Conservation (phyloP, 1,284 basidiomycete species). For the Ustilago bromivora region DNA sequence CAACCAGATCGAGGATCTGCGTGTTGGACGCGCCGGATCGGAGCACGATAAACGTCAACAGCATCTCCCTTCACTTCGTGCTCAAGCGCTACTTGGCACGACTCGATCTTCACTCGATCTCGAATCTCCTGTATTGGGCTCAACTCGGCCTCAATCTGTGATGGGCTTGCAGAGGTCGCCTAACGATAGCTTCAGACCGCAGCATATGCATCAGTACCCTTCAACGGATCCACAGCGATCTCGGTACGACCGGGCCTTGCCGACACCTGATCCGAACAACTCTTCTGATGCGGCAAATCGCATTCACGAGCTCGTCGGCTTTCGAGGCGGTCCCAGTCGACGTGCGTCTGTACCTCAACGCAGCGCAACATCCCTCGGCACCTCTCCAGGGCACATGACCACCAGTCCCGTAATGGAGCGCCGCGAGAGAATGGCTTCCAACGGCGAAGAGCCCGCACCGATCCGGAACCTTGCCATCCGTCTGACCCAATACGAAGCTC, state of each 20-base stretch:
- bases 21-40: slow-evolving; percentile 12
- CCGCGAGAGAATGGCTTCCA: background rate
- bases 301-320: slow-evolving; percentile 38
- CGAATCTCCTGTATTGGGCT: slow-evolving; percentile 23
- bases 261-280: slow-evolving; percentile 15
- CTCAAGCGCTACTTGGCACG: slow-evolving; percentile 13
- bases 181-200: slow-evolving; percentile 14
- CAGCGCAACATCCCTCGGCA: slow-evolving; percentile 38
- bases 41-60: slow-evolving; percentile 19
- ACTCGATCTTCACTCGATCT: slow-evolving; percentile 33
- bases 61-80: slow-evolving; percentile 13
- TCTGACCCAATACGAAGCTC: slow-evolving; percentile 37
- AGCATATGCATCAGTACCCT: slow-evolving; percentile 29
- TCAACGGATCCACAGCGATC: slow-evolving; percentile 41
- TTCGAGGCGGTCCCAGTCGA: slow-evolving; percentile 18
- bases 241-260: slow-evolving; percentile 29
- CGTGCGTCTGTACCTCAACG: slow-evolving; percentile 16
- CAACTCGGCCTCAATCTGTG: slow-evolving; percentile 36
- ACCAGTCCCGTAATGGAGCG: slow-evolving; percentile 1
- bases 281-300: slow-evolving; percentile 36
- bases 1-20: slow-evolving; percentile 32
- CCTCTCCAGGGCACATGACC: slow-evolving; percentile 10
- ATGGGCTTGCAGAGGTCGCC: slow-evolving; percentile 38
- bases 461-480: slow-evolving; percentile 49
- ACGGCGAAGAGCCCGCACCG: slow-evolving; percentile 40